These are phyloP conservation scores for Leccinum olivaceopallidum DNA, from an alignment of 768 basidiomycete species.

Conservation along the genomic window DNA sequence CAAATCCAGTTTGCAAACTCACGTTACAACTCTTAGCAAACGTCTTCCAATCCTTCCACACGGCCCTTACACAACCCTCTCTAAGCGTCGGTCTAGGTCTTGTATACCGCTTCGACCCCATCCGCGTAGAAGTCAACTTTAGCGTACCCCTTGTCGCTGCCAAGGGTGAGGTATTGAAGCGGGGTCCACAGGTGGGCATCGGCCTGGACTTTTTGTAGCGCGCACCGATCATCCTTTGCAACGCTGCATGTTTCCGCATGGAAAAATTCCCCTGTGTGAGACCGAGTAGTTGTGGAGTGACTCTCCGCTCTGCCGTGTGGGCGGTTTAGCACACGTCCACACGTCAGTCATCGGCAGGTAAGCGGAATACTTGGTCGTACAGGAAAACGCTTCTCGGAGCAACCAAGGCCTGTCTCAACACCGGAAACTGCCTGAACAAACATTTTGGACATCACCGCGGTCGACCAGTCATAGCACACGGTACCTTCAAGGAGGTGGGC, in stretches of 20 bases:
- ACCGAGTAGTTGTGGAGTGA: neutral
- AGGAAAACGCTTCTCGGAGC: no score
- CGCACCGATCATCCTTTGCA: conserved; percentile 1
- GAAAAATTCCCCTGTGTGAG: neutral
- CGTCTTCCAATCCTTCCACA: conserved; percentile 12
- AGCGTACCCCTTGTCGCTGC: conserved; percentile 78
- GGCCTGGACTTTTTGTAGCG: conserved; percentile 73
- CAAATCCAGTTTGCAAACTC: neutral
- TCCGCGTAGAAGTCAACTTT: conserved; percentile 87
- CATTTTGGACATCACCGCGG: no score
- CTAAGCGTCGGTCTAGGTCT: conserved; percentile 82
- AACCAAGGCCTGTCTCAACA: no score
- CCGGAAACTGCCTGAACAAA: no score
- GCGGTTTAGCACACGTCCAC: neutral
- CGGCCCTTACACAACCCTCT: conserved; percentile 44
- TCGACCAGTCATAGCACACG: no score
- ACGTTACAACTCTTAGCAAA: conserved; percentile 5
- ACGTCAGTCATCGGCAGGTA: neutral
- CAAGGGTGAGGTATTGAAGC: conserved; percentile 62
- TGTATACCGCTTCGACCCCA: conserved; percentile 79
- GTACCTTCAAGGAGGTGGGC: no score
- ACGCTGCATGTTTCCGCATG: conserved; percentile 3
- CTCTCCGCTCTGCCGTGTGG: neutral
- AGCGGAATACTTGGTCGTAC: neutral
- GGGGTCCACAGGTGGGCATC: conserved; percentile 80